These are phyloP conservation scores for Termitomyces sp. DNA, from an alignment of 768 basidiomycete species.

Conservation along the genomic window DNA sequence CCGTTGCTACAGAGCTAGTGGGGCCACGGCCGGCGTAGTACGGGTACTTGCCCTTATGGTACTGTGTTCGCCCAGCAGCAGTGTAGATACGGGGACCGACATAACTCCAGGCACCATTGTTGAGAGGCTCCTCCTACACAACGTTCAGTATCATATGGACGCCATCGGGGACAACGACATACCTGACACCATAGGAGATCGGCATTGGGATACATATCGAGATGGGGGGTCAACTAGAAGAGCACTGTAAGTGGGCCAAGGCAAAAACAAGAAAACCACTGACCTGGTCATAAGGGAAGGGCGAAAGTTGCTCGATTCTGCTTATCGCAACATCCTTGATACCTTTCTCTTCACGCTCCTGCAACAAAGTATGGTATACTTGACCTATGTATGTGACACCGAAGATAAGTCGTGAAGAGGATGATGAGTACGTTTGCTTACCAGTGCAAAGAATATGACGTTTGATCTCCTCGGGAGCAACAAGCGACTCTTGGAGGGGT, in stretches of 20 bases:
- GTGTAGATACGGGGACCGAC: slow-evolving; percentile 92
- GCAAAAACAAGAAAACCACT: slow-evolving; percentile 18
- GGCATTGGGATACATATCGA: slow-evolving; percentile 96
- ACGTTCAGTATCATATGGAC: neutral
- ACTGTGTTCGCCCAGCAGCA: slow-evolving; percentile 83
- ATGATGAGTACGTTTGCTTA: slow-evolving; percentile 18
- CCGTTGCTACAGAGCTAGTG: slow-evolving; percentile 88
- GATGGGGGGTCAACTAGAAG: slow-evolving; percentile 78
- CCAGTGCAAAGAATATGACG: slow-evolving; percentile 90
- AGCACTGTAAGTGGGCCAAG: neutral
- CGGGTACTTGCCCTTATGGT: slow-evolving; percentile 91
- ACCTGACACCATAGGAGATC: slow-evolving; percentile 91
- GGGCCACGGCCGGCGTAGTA: slow-evolving; percentile 91
- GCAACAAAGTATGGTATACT: slow-evolving; percentile 86
- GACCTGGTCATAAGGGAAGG: slow-evolving; percentile 95
- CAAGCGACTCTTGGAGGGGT: slow-evolving; percentile 63
- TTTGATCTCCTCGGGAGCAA: slow-evolving; percentile 80
- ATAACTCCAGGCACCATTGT: slow-evolving; percentile 98
- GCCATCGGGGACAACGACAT: slow-evolving; percentile 10
- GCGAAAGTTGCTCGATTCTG: slow-evolving; percentile 91
- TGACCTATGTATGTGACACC: slow-evolving; percentile 57
- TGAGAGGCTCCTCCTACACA: slow-evolving; percentile 84
- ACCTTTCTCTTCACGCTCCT: slow-evolving; percentile 87
- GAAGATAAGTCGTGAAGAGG: neutral
- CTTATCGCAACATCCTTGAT: slow-evolving; percentile 94